Evolutionary conservation across 768 basidiomycete species (phyloP).

Genomic region (Kwoniella sp.): DNA sequence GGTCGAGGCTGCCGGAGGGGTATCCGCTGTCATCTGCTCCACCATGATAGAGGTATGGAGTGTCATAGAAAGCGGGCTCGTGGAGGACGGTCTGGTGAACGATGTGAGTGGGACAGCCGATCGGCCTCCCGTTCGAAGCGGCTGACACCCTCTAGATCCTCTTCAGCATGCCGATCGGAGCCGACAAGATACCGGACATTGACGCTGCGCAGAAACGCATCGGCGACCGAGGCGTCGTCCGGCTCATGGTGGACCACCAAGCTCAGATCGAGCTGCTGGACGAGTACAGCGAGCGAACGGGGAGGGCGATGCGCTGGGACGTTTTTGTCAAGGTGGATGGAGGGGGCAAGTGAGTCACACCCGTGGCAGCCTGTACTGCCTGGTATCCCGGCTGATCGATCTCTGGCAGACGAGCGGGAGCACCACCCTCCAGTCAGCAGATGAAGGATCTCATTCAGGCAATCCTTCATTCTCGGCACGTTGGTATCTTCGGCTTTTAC

Average conservation of each 20-base stretch:
- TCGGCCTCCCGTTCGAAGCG: neutral
- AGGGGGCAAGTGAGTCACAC: conserved; percentile 62
- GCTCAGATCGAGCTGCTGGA: conserved; percentile 66
- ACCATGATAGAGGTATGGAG: conserved; percentile 78
- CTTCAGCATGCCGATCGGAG: conserved; percentile 68
- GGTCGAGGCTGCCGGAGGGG: conserved; percentile 57
- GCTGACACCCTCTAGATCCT: conserved; percentile 61
- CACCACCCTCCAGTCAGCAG: conserved; percentile 56
- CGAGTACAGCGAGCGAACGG: conserved; percentile 51
- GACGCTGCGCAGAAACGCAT: conserved; percentile 60
- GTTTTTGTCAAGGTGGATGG: conserved; percentile 76
- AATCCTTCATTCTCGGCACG: conserved; percentile 57
- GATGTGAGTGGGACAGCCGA: conserved; percentile 58
- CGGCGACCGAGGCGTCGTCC: conserved; percentile 59
- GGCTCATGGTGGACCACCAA: conserved; percentile 71
- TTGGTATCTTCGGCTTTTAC: conserved; percentile 77
- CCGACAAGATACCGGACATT: conserved; percentile 70
- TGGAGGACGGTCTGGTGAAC: conserved; percentile 67
- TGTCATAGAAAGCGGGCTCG: conserved; percentile 63
- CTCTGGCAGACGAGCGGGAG: conserved; percentile 66
- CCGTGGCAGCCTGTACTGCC: too few species aligned
- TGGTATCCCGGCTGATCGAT: neutral
- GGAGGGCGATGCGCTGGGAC: conserved; percentile 59
- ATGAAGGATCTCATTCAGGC: conserved; percentile 59
- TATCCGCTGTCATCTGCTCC: conserved; percentile 67